Base-by-base conservation (phyloP, 371 early-diverging fungal species). In the Catenaria anguillulae region DNA sequence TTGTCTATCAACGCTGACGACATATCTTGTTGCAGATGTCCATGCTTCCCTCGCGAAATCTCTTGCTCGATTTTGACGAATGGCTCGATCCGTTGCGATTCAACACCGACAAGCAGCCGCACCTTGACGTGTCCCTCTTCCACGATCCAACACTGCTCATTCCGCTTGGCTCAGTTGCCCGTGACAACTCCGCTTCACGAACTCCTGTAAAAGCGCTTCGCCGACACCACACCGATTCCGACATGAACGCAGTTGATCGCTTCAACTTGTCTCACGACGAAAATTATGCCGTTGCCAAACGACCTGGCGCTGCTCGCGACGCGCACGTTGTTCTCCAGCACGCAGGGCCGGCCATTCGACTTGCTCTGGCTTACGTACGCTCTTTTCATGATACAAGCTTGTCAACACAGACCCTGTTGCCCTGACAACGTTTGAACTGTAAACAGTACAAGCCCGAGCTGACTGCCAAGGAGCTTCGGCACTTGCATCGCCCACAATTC, bases 211-310 rank as follows among this genome's bases (percentile, higher is more conserved):
- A n/a, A n/a, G n/a, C n/a, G n/a, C n/a, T n/a, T n/a, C n/a, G n/a
- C n/a, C n/a, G n/a, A n/a, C n/a, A n/a, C n/a, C n/a, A n/a, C n/a
- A n/a, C n/a, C n/a, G n/a, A n/a, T n/a, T n/a, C n/a, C n/a, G n/a
- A n/a, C n/a, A n/a, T 46, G 23, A 23, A 50, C 70, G 15, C 73
- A 73, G 55, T 84, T 43, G 93, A 92, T 67, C 82, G 85, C 37
- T 96, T 92, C 74, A 98, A 98, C 71, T 70, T 98, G 33, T 94
- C 97, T 0, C 90, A 95, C 71, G 99, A 99, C 76, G 84, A 86
- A 33, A 86, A 81, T 63, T 99, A 99, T 72, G 72, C 77, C 61
- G 76, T 84, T 43, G 29, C 26, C 8, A 50, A 50, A 19, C 15
- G 23, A 2, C 80, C 81, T 15, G 84, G 84, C 26, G 83, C 86